Percentiles rank a stretch among this genome's conserved stretches.
Evolutionary conservation across 2,329 filamentous ascomycete species (phyloP).

Genomic region (Paracamarosporium sp.): DNA sequence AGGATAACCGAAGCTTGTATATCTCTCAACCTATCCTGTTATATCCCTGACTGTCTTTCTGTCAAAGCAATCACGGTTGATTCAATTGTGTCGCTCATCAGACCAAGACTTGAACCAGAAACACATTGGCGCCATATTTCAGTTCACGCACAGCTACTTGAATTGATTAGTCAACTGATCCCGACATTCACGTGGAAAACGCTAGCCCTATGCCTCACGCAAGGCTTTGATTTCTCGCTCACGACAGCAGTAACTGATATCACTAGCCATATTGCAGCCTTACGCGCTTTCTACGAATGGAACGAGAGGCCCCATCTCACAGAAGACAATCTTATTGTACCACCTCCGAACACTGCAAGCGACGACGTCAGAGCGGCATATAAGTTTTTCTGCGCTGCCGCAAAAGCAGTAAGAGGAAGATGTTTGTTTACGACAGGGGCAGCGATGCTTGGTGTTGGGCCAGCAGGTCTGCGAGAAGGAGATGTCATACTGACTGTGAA

Average conservation of each 20-base stretch:
- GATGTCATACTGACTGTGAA: background rate
- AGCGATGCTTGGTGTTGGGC: background rate
- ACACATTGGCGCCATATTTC: background rate
- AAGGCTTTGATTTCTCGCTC: background rate
- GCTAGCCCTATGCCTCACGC: background rate
- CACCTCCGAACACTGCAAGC: background rate
- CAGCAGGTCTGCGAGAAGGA: background rate
- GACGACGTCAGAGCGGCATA: background rate
- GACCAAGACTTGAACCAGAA: background rate
- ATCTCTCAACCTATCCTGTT: background rate
- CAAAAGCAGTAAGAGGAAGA: background rate
- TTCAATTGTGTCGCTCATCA: background rate
- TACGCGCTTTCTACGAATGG: background rate
- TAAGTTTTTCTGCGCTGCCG: background rate
- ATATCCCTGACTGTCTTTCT: background rate
- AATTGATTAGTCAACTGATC: background rate
- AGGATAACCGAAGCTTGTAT: background rate
- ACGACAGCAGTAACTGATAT: background rate
- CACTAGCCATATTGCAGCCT: background rate
- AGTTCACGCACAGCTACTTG: background rate
- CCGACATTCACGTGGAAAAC: background rate
- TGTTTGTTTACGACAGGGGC: background rate
- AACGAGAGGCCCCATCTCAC: background rate
- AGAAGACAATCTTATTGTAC: background rate
- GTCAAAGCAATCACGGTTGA: background rate